Evolutionary conservation across 495 filamentous ascomycete genomes (phyloP), one percentile per base, ranked within the genome.

Genomic region (Hypoxylon subgilvum): DNA sequence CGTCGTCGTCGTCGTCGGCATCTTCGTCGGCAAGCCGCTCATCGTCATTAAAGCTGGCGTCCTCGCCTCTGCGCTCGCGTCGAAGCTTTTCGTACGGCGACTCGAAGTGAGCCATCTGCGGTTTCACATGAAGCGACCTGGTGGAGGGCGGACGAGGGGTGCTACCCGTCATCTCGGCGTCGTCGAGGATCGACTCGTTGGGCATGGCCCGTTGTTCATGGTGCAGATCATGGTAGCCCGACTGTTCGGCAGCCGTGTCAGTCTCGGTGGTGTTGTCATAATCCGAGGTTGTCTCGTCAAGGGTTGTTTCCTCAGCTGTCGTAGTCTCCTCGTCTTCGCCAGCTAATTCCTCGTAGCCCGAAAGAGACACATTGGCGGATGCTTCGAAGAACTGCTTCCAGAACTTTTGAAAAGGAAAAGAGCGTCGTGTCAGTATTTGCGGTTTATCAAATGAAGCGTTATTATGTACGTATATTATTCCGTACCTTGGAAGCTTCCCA

Each of bases 311-410:
- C 17, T 66, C 71, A 16, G 67, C 71, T 34, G 54, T 52, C 10
- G 68, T 73, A 9, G 74, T 82, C 40, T 77, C 79, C 2, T 84
- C 77, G 8, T 73, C 69, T 21, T 82, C 84, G 23, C 74, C 74
- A 16, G 83, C 84, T 41, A 82, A 72, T 65, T 96, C 94, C 72
- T 96, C 92, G 71, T 97, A 96, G 42, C 92, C 91, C 8, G 92
- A 95, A n/a, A 98, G 83, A 2, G 91, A 94, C 18, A 97, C 93
- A 65, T 98, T 98, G 70, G 94, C 94, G 36, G 89, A 94, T 48
- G 93, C 90, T 76, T 98, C 94, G 75, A 98, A 98, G 83, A 98
- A 97, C 78, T 96, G 90, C 74, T 97, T 97, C 94, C 94, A 98
- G 75, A 97, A 97, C 90, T 95, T 64, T n/a, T 22, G 14, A 6